phyloP scores from a whole-genome alignment of 495 filamentous ascomycete genomes.

The Neurospora sp. region DNA sequence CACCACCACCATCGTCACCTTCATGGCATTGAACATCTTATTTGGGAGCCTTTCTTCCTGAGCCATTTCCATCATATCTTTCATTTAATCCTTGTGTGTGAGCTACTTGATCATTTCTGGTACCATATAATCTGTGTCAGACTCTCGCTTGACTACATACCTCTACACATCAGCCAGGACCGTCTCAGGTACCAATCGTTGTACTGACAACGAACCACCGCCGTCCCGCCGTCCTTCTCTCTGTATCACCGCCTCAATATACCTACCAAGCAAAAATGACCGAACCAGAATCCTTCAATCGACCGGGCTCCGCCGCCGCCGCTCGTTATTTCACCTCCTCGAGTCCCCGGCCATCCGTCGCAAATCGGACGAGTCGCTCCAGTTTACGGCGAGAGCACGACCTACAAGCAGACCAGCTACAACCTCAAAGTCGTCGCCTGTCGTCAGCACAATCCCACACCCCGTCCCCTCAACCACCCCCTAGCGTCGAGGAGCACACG shows the following conservation, averaged over 20 bases:
- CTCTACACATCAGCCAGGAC: not conserved
- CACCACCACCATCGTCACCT: not conserved
- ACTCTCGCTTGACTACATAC: not conserved
- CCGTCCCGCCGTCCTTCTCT: not conserved
- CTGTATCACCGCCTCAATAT: not conserved
- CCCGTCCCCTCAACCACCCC: slow-evolving; percentile 5
- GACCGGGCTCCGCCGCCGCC: slow-evolving; percentile 19
- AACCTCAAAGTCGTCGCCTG: slow-evolving; percentile 5
- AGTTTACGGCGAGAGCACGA: slow-evolving; percentile 21
- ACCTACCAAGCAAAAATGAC: slow-evolving; percentile 8
- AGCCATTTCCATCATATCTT: not conserved
- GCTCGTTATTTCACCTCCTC: slow-evolving; percentile 8
- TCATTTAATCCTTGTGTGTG: not conserved
- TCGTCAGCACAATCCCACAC: slow-evolving; percentile 10
- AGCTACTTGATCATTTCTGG: not conserved
- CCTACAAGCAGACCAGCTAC: slow-evolving; percentile 6
- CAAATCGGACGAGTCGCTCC: slow-evolving; percentile 17
- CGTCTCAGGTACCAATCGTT: not conserved
- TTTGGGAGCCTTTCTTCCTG: not conserved
- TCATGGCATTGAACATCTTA: not conserved
- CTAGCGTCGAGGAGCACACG: not conserved
- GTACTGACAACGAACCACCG: not conserved
- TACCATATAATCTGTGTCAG: not conserved
- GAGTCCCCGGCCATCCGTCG: slow-evolving; percentile 20
- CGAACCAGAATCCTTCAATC: slow-evolving; percentile 10